Base-by-base conservation (phyloP, 2,329 filamentous ascomycete genomes). In the Cylindrodendrum hubeiense region DNA sequence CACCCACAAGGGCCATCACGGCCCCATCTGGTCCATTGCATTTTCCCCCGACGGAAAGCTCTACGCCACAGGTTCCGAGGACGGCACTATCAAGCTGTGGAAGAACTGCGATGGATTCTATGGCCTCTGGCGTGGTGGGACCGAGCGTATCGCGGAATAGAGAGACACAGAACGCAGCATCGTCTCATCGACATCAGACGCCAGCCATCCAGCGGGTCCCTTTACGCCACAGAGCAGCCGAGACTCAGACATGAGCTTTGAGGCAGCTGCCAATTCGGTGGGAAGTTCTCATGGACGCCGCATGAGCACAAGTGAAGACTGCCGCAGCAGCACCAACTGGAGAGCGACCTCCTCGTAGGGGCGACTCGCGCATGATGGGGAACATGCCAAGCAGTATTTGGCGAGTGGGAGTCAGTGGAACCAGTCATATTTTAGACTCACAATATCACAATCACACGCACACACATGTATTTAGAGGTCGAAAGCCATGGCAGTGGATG, bases 41-140 rank as follows among this genome's bases (percentile, higher is more conserved):
- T 99, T 97, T 80, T 96, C 95, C 0, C 96, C 96, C 0, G 96
- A 99, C 76, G 95, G 95, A 50, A 98, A 97, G 78, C 84, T 99
- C 8, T 99, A 98, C 77, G 96, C 95, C 2, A 99, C 96, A 2
- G 96, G 93, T 30, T 98, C 95, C 52, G 96, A 99, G 78, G 96
- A 99, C 75, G 96, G 96, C 43, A 99, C 96, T 0, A 97, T 99
- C 79, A 99, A 99, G 82, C 85, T 99, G 84, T 91, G 89, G 89
- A 91, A 91, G 81, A 91, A 91, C 69, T 91, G 89, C 65, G 87
- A 89, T 6, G 89, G 89, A 1, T 86, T 85, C 63, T 91, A 90
- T 62, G 89, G 89, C 2, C 83, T 91, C 39, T 91, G 89, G 89
- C 83, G 85, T 41, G 86, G 86, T 53, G 83, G 83, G n/a, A 77